Evolutionary conservation across 2,329 filamentous ascomycete genomes (phyloP).

Genomic region (Aspergillus chevalieri): DNA sequence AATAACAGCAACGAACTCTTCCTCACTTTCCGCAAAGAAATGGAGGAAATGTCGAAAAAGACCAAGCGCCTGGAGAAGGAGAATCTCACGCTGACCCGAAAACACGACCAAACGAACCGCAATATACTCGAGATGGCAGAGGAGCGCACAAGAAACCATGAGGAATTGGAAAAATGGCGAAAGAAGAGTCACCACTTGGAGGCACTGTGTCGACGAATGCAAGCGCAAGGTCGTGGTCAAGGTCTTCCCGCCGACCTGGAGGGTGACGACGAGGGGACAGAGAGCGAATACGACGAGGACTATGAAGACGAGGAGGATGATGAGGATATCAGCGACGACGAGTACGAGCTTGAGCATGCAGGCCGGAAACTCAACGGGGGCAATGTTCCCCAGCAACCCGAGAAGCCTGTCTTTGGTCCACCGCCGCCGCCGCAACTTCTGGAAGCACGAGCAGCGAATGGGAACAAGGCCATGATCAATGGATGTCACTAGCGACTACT

Average conservation of each 20-base stretch:
- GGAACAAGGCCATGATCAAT: slow-evolving; percentile 39
- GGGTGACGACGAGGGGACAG: slow-evolving; percentile 37
- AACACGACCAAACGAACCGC: slow-evolving; percentile 86
- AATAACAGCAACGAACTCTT: slow-evolving; percentile 99
- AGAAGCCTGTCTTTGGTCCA: slow-evolving; percentile 43
- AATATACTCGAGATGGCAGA: slow-evolving; percentile 98
- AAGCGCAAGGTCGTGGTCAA: slow-evolving; percentile 80
- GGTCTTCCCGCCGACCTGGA: slow-evolving; percentile 58
- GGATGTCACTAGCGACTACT: slow-evolving; percentile 26
- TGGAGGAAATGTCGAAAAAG: slow-evolving; percentile 99
- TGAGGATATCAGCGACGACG: slow-evolving; percentile 55
- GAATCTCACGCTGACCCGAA: slow-evolving; percentile 81
- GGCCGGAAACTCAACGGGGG: slow-evolving; percentile 21
- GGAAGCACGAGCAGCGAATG: slow-evolving; percentile 39
- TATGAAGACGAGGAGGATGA: slow-evolving; percentile 62
- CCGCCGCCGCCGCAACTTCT: slow-evolving; percentile 47
- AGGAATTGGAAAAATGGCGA: slow-evolving; percentile 70
- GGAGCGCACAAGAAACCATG: slow-evolving; percentile 70
- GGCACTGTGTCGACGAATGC: slow-evolving; percentile 92
- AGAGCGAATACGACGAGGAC: slow-evolving; percentile 51
- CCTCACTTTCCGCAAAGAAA: slow-evolving; percentile 93
- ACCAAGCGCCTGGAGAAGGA: slow-evolving; percentile 96
- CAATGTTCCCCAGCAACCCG: slow-evolving; percentile 23
- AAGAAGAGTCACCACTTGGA: slow-evolving; percentile 87
- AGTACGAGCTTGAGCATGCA: slow-evolving; percentile 40